Evolutionary conservation across 202 grass and related monocot genomes (phyloP).

Genomic region (Carex arenaria): DNA sequence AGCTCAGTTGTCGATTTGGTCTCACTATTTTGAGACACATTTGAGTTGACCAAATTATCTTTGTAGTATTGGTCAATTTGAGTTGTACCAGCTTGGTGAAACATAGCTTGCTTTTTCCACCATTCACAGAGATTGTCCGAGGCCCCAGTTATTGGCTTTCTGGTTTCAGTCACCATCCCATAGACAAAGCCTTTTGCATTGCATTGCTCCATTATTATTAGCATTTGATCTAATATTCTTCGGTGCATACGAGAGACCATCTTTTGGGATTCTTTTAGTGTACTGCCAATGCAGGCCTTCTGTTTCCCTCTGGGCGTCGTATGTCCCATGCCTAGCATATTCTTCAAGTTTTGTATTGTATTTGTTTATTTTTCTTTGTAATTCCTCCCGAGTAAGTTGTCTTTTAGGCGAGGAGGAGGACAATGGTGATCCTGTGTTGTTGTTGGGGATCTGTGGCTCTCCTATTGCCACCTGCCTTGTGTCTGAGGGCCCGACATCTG

Average conservation of each 20-base stretch:
- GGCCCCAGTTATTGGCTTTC: background rate
- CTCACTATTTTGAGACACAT: too few species aligned
- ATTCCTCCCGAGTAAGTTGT: background rate
- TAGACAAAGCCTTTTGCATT: too few species aligned
- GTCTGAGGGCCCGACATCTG: background rate
- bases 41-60: too few species aligned
- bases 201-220: too few species aligned
- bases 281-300: too few species aligned
- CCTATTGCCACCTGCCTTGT: background rate
- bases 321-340: background rate
- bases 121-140: slow-evolving; percentile 3
- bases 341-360: background rate
- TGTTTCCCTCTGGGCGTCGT: too few species aligned
- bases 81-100: background rate
- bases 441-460: background rate
- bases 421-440: background rate
- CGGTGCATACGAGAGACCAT: too few species aligned
- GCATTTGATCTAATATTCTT: too few species aligned
- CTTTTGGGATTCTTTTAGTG: too few species aligned
- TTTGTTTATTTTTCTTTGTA: background rate
- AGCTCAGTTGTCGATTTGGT: too few species aligned
- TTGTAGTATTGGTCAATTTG: too few species aligned
- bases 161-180: too few species aligned
- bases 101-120: slow-evolving; percentile 10
- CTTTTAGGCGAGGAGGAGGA: background rate